Conservation (phyloP, 352 stramenopile genomes). For the Pilasporangium apinafurcum region DNA sequence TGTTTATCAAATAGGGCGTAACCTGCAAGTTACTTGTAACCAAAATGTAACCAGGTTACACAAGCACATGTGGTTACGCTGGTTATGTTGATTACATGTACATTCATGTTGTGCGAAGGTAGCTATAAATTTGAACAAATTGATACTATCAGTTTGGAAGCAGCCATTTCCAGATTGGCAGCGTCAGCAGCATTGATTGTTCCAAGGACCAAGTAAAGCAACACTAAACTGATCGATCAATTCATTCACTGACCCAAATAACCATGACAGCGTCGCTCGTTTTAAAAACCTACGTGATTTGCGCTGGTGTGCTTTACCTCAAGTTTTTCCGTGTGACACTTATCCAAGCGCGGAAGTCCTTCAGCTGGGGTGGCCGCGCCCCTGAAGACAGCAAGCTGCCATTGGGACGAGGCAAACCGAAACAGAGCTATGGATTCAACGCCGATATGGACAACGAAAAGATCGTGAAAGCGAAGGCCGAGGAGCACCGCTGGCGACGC, state of each 20-base stretch:
- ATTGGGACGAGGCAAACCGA: slow-evolving; percentile 24
- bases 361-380: slow-evolving; percentile 28
- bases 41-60: too few species aligned
- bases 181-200: too few species aligned
- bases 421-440: slow-evolving; percentile 21
- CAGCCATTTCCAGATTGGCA: too few species aligned
- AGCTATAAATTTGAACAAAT: too few species aligned
- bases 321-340: slow-evolving; percentile 51
- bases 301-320: slow-evolving; percentile 44
- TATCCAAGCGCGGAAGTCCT: slow-evolving; percentile 47
- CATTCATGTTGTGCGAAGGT: slow-evolving; percentile 4
- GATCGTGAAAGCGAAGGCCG: slow-evolving; percentile 10
- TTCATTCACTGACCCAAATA: too few species aligned
- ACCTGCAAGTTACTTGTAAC: too few species aligned
- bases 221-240: too few species aligned
- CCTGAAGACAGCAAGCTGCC: slow-evolving; percentile 44
- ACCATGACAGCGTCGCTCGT: slow-evolving; percentile 20
- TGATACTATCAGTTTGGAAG: too few species aligned
- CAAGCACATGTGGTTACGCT: too few species aligned
- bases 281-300: slow-evolving; percentile 51
- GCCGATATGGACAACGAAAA: slow-evolving; percentile 14
- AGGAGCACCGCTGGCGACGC: slow-evolving; percentile 30
- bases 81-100: too few species aligned
- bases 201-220: too few species aligned
- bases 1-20: too few species aligned